Base-by-base conservation (phyloP, 2,329 filamentous ascomycete species). In the Apiospora arundinis region DNA sequence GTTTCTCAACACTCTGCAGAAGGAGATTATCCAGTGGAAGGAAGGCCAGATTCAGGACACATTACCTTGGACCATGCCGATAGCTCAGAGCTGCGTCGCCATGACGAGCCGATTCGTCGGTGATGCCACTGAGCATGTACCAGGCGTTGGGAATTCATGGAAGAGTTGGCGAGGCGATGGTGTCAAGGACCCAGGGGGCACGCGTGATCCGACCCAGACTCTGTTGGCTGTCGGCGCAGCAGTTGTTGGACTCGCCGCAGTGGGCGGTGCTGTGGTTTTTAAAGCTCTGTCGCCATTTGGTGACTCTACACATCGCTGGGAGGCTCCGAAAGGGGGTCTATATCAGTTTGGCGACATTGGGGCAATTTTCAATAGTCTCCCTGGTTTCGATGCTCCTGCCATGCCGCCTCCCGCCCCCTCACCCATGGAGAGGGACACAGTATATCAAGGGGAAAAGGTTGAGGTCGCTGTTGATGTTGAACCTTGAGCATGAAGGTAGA, bases 261-360 rank as follows among this genome's bases (percentile, higher is more conserved):
- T 77, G 40, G 85, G 84, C 66, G 81, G 82, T 1, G 77, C 83
- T 11, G 78, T 82, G 48, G 72, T 82, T 18, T 86, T 86, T 75
- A 80, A 79, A 42, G 77, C 79, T 2, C 75, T 87, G 70, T 79
- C 83, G 37, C 83, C 85, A 1, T 85, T 87, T 73, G 87, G 87
- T 1, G 78, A 82, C n/a, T 77, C 79, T 25, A 79, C 80, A 16
- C 83, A 88, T 68, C 75, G 82, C 1, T 89, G 86, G 81, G 78
- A 78, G 70, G 76, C 81, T 1, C 71, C 76, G n/a, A 74, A 69
- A 60, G 16, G 74, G 16, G 75, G 79, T 0, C 73, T 88, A 45
- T 80, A 81, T 67, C 81, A 82, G 71, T 86, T 86, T 73, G 86
- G 86, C 4, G 84, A 85, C 28, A 78, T 87, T 21, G 85, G 86